Percentiles rank a stretch among this genome's conserved stretches.
These are phyloP conservation scores for Ascochyta rabiei DNA, from an alignment of 2,329 filamentous ascomycete species.

Conservation along the genomic window DNA sequence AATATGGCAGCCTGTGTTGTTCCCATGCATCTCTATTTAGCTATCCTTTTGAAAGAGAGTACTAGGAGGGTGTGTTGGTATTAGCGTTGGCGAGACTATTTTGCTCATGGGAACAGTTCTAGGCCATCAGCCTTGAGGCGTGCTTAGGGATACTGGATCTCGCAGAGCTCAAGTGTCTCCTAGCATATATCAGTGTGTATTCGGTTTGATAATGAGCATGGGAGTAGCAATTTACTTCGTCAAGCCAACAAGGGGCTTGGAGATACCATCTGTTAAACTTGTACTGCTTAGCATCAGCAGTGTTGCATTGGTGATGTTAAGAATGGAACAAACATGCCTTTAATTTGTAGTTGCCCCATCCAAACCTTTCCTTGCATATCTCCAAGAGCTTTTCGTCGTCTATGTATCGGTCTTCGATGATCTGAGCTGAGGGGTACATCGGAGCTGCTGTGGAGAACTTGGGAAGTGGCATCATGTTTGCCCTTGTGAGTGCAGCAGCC, in stretches of 20 bases:
- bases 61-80: too few relatives aligned
- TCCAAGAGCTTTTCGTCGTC: conserved; percentile 24
- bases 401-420: conserved; percentile 29
- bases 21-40: too few relatives aligned
- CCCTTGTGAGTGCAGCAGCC: background rate
- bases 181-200: background rate
- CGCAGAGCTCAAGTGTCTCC: conserved; percentile 15
- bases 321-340: conserved; percentile 2
- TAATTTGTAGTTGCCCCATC: conserved; percentile 15
- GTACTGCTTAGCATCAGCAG: conserved; percentile 2
- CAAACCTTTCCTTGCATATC: conserved; percentile 20
- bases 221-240: conserved; percentile 2
- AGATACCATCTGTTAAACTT: conserved; percentile 17
- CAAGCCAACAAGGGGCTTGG: conserved; percentile 6
- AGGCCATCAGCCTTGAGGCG: background rate
- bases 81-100: too few relatives aligned
- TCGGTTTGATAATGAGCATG: background rate
- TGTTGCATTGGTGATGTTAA: background rate
- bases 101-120: background rate
- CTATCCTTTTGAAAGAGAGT: too few relatives aligned
- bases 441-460: background rate
- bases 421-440: conserved; percentile 7
- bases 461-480: background rate
- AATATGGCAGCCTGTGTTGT: too few relatives aligned
- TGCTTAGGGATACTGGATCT: background rate